A percentile compares a stretch with the other conserved stretches of the same genome.
phyloP scores from a whole-genome alignment of 805 yeast species.

The Isabelozyma gotoi region DNA sequence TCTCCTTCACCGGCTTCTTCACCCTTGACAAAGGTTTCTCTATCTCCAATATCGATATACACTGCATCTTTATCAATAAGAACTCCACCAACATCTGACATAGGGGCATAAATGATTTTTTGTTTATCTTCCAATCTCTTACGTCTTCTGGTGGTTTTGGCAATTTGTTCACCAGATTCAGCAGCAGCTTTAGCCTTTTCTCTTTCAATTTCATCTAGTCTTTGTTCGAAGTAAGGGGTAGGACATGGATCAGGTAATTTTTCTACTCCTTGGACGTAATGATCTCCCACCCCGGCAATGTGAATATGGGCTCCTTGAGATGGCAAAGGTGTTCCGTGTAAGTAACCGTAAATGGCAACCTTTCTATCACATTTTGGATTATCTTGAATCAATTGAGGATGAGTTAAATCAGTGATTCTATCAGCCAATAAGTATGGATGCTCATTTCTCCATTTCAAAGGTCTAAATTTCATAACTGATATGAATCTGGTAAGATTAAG shows the following conservation, averaged over 20 bases:
- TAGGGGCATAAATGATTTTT: slow-evolving; percentile 94
- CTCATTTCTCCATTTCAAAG: slow-evolving; percentile 98
- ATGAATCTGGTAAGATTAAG: slow-evolving; percentile 88
- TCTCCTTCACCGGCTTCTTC: slow-evolving; percentile 83
- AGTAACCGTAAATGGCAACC: slow-evolving; percentile 88
- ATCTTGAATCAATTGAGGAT: slow-evolving; percentile 76
- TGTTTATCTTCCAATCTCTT: slow-evolving; percentile 92
- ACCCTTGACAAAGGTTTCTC: slow-evolving; percentile 57
- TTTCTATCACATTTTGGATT: slow-evolving; percentile 85
- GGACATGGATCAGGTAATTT: slow-evolving; percentile 98
- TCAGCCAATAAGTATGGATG: slow-evolving; percentile 94
- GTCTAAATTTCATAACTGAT: slow-evolving; percentile 96
- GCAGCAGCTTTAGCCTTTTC: slow-evolving; percentile 69
- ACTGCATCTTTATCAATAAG: slow-evolving; percentile 97
- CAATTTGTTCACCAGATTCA: slow-evolving; percentile 53
- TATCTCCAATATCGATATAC: slow-evolving; percentile 76
- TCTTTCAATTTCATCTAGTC: slow-evolving; percentile 75
- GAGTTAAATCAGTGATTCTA: slow-evolving; percentile 90
- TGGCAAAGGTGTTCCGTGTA: slow-evolving; percentile 90
- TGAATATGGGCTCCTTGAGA: slow-evolving; percentile 73
- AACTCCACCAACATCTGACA: slow-evolving; percentile 99
- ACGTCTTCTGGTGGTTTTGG: slow-evolving; percentile 63
- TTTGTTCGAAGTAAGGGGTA: slow-evolving; percentile 89
- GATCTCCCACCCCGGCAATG: slow-evolving; percentile 95
- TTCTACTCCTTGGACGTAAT: slow-evolving; percentile 71